These are phyloP conservation scores for Ophiostoma ips DNA, from an alignment of 2,329 filamentous ascomycete genomes.

Conservation along the genomic window DNA sequence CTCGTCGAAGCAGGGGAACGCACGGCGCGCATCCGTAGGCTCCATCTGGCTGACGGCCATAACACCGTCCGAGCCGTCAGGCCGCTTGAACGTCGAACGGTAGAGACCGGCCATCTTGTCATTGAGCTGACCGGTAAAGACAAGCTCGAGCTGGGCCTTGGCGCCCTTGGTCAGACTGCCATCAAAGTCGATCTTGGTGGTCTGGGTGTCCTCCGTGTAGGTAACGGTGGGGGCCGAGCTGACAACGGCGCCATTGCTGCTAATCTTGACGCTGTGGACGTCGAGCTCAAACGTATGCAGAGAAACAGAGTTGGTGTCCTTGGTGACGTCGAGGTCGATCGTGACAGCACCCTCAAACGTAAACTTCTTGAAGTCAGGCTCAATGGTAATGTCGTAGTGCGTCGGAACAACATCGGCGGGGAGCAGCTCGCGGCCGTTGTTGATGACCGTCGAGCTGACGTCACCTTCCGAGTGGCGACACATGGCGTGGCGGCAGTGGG, in stretches of 20 bases:
- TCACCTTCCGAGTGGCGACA: slow-evolving; percentile 36
- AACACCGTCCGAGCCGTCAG: slow-evolving; percentile 64
- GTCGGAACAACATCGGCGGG: slow-evolving; percentile 83
- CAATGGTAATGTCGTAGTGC: slow-evolving; percentile 83
- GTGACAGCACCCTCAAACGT: slow-evolving; percentile 73
- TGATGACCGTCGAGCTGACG: slow-evolving; percentile 22
- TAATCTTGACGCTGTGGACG: slow-evolving; percentile 60
- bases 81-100: slow-evolving; percentile 77
- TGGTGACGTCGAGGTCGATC: slow-evolving; percentile 75
- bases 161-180: slow-evolving; percentile 57
- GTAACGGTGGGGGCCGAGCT: slow-evolving; percentile 53
- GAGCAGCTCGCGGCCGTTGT: slow-evolving; percentile 60
- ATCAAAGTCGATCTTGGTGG: slow-evolving; percentile 66
- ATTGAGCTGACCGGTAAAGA: slow-evolving; percentile 66
- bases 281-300: slow-evolving; percentile 81
- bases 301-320: slow-evolving; percentile 74
- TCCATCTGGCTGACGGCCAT: slow-evolving; percentile 94
- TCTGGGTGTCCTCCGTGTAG: slow-evolving; percentile 68
- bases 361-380: slow-evolving; percentile 80
- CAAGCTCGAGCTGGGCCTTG: slow-evolving; percentile 65
- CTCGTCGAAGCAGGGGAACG: slow-evolving; percentile 95
- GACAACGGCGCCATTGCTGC: slow-evolving; percentile 40
- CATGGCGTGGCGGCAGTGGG: slow-evolving; percentile 59
- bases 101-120: slow-evolving; percentile 88
- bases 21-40: slow-evolving; percentile 80